Base-by-base conservation (phyloP, 2,329 filamentous ascomycete genomes). In the Colletotrichum gigasporum region DNA sequence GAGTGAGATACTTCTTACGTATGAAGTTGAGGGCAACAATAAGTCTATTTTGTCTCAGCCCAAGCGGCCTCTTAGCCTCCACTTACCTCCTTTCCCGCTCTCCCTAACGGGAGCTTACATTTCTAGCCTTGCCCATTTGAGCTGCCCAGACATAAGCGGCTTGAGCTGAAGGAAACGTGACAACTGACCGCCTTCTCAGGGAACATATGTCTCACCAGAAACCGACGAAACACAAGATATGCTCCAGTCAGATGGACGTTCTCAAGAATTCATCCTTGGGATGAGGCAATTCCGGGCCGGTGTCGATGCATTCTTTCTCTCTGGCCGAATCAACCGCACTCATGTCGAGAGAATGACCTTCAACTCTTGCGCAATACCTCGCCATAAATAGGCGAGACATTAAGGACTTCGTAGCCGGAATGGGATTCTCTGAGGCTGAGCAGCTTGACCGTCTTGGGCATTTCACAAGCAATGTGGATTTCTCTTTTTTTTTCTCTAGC, bases 1-100 rank as follows among this genome's bases (percentile, higher is more conserved):
- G 12, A 22, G 34, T 39, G 6, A 16, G 12, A 12, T 20, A 48
- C 12, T 34, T 50, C 5, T 44, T 54, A 55, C 41, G 18, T 50
- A 50, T 20, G 24, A 24, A 26, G 34, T 22, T 30, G 28, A 24
- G n/a, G 24, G 22, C n/a, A 48, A 65, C 32, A 35, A 37, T 22
- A 37, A 50, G 22, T 28, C 16, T 55, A 35, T 44, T 48, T 48
- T 62, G 48, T 62, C 62, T 62, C 62, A 55, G 57, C 50, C 62
- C 12, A 4, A 10, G 5, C 47, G 28, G 48, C 34, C 42, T 52
- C 45, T 20, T 18, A 52, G 35, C 54, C 53, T 34, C 54, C 45
- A 59, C 53, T 45, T 55, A 34, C 62, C 55, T 37, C 50, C 57
- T 48, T 50, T 44, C 41, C 50, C 42, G 50, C 44, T 39, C 34